Conservation (phyloP, 139 green algal genomes). For the Chlorella vulgaris region DNA sequence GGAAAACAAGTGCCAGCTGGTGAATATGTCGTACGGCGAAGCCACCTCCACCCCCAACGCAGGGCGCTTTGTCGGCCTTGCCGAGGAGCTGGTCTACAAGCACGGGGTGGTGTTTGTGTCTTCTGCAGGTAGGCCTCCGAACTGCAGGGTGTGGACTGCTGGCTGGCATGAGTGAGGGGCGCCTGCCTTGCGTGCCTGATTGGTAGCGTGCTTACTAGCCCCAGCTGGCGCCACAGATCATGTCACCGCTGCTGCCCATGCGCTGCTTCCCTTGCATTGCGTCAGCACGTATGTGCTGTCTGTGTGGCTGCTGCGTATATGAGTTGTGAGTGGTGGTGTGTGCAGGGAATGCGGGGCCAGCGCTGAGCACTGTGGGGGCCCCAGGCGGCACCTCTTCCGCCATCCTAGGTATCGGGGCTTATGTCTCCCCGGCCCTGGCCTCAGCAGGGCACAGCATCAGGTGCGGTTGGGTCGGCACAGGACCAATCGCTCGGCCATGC, state of each 20-base stretch:
- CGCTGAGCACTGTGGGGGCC: conserved; percentile 85
- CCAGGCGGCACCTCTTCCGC: conserved; percentile 78
- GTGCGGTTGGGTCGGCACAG: conserved; percentile 14
- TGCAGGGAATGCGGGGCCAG: conserved; percentile 82
- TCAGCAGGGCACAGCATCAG: conserved; percentile 74
- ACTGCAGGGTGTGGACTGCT: not conserved
- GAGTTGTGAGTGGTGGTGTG: not conserved
- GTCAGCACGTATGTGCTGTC: not conserved
- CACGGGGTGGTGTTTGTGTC: conserved; percentile 86
- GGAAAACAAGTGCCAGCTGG: conserved; percentile 70
- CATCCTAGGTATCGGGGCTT: conserved; percentile 85
- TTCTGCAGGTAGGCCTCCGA: conserved; percentile 52
- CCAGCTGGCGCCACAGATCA: too few species aligned
- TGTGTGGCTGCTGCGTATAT: not conserved
- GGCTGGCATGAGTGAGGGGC: not conserved
- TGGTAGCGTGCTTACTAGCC: too few species aligned
- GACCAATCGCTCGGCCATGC: too few species aligned
- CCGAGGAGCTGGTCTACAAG: conserved; percentile 83
- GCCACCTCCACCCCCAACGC: conserved; percentile 72
- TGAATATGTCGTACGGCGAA: conserved; percentile 84
- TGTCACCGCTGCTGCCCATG: too few species aligned
- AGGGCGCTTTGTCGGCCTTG: conserved; percentile 69
- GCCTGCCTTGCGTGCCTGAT: not conserved
- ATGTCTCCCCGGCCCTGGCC: conserved; percentile 82
- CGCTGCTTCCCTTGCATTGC: too few species aligned